Evolutionary conservation across 129 eudicot genomes (phyloP).

Genomic region (Smallanthus sonchifolius): DNA sequence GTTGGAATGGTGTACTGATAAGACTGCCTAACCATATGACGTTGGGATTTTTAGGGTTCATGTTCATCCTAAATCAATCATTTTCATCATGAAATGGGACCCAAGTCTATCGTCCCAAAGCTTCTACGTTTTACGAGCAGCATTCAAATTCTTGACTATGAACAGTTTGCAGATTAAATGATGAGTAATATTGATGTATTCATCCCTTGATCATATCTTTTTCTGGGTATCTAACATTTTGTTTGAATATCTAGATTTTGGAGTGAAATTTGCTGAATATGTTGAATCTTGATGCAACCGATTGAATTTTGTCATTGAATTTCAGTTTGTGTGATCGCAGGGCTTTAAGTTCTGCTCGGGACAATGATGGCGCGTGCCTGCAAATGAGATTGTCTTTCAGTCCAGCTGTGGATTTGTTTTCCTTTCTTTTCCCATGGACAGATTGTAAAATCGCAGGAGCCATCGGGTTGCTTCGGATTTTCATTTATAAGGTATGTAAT

Average conservation of each 20-base stretch:
- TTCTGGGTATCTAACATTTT: too few relatives aligned
- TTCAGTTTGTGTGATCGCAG: slow-evolving; percentile 26
- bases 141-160: not conserved
- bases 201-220: not conserved
- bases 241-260: not conserved
- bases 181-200: not conserved
- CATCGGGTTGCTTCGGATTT: slow-evolving; percentile 51
- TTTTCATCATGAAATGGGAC: not conserved
- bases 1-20: too few relatives aligned
- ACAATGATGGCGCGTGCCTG: slow-evolving; percentile 50
- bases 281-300: not conserved
- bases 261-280: not conserved
- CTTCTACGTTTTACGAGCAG: not conserved
- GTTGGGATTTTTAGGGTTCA: slow-evolving; percentile 1
- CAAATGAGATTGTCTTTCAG: slow-evolving; percentile 61
- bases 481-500: slow-evolving; percentile 45
- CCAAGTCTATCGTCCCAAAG: not conserved
- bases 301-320: not conserved
- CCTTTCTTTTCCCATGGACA: slow-evolving; percentile 53
- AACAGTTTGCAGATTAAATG: not conserved
- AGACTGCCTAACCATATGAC: too few relatives aligned
- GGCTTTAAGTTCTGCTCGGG: slow-evolving; percentile 51
- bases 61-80: not conserved
- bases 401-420: slow-evolving; percentile 51
- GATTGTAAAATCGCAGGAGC: slow-evolving; percentile 59